phyloP scores from a whole-genome alignment of 2,329 filamentous ascomycete genomes.

The Colletotrichum gloeosporioides region DNA sequence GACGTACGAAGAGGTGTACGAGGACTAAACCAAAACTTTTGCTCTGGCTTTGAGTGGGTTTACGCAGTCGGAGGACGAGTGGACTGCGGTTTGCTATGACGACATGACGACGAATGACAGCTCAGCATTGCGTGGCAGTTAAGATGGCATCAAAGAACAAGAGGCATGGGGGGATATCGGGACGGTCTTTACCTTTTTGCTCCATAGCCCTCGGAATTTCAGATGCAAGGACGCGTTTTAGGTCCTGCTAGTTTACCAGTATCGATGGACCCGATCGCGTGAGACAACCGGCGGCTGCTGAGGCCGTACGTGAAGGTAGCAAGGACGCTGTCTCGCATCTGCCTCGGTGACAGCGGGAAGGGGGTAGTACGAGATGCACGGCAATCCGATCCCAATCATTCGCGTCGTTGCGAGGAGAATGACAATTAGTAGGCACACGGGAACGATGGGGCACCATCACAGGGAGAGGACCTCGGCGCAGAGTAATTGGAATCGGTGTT shows the following conservation, averaged over 20 bases:
- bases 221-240: conserved; percentile 3
- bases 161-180: conserved; percentile 1
- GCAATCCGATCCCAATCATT: not conserved
- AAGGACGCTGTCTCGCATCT: not conserved
- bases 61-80: not conserved
- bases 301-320: not conserved
- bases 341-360: not conserved
- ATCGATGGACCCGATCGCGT: not conserved
- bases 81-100: conserved; percentile 1
- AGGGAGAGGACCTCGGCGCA: not conserved
- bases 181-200: conserved; percentile 1
- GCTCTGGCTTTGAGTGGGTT: not conserved
- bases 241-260: not conserved
- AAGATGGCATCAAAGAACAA: not conserved
- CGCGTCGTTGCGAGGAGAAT: not conserved
- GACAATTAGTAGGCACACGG: not conserved
- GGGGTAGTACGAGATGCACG: not conserved
- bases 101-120: conserved; percentile 13
- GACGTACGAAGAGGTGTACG: conserved; percentile 50
- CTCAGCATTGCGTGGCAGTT: conserved; percentile 18
- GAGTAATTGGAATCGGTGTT: not conserved
- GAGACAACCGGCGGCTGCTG: not conserved
- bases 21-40: conserved; percentile 16
- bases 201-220: not conserved
- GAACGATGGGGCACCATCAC: not conserved